Percentiles rank a stretch among this genome's conserved stretches.
Evolutionary conservation across 805 yeast species (phyloP).

Genomic region (Candida hungchunana): DNA sequence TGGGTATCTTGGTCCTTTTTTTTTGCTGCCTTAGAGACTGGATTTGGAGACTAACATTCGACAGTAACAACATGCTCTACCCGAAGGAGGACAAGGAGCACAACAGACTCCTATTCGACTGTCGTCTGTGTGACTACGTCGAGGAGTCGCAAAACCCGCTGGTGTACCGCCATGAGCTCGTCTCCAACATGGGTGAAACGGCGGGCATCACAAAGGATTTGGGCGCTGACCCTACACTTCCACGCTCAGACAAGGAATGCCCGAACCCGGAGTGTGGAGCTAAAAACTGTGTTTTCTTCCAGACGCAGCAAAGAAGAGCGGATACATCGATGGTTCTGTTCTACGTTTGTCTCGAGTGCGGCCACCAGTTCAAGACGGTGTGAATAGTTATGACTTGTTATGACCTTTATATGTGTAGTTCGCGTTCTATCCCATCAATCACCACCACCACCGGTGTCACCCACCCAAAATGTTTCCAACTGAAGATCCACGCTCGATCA

Average conservation of each 20-base stretch:
- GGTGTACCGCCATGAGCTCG: slow-evolving; percentile 89
- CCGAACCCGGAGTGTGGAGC: slow-evolving; percentile 85
- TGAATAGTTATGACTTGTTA: slow-evolving; percentile 1
- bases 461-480: not conserved
- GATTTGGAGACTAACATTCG: slow-evolving; percentile 2
- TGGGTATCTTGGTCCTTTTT: slow-evolving; percentile 21
- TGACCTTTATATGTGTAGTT: too few species aligned
- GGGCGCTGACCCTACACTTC: slow-evolving; percentile 96
- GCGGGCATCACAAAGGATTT: slow-evolving; percentile 97
- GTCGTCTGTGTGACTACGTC: slow-evolving; percentile 91
- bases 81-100: slow-evolving; percentile 90
- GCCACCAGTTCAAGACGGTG: slow-evolving; percentile 49
- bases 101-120: slow-evolving; percentile 70
- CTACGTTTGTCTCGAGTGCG: slow-evolving; percentile 87
- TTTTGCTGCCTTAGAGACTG: not conserved
- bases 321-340: slow-evolving; percentile 95
- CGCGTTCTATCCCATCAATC: too few species aligned
- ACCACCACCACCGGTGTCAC: too few species aligned
- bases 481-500: slow-evolving; percentile 16
- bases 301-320: slow-evolving; percentile 89
- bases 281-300: slow-evolving; percentile 93
- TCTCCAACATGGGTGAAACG: slow-evolving; percentile 88
- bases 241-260: slow-evolving; percentile 91
- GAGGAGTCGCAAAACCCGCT: slow-evolving; percentile 85
- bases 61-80: slow-evolving; percentile 91